Percentiles rank a stretch among this genome's conserved stretches.
phyloP scores from a whole-genome alignment of 2,329 filamentous ascomycete genomes.

The Cladosporium sp. region DNA sequence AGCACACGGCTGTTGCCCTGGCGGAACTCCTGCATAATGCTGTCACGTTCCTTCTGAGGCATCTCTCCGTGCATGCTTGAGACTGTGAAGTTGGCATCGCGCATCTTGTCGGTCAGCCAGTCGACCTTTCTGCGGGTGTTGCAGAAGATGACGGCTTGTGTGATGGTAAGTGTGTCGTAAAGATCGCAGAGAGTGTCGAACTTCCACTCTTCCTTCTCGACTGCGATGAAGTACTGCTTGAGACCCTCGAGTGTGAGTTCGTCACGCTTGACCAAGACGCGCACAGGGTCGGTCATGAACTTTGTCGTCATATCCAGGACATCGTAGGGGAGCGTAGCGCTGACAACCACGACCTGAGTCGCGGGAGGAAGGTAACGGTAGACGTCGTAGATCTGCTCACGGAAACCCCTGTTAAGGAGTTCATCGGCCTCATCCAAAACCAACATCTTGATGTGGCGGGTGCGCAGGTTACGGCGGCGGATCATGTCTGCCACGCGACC shows the following conservation, averaged over 20 bases:
- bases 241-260: slow-evolving; percentile 99
- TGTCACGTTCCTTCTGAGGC: slow-evolving; percentile 95
- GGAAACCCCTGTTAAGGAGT: slow-evolving; percentile 94
- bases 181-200: slow-evolving; percentile 97
- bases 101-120: slow-evolving; percentile 98
- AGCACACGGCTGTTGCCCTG: slow-evolving; percentile 97
- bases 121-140: slow-evolving; percentile 99
- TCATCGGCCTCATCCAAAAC: slow-evolving; percentile 99
- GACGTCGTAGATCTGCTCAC: slow-evolving; percentile 99
- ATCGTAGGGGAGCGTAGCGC: slow-evolving; percentile 98
- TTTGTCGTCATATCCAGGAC: slow-evolving; percentile 99
- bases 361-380: slow-evolving; percentile 98
- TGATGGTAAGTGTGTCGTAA: slow-evolving; percentile 99
- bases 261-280: slow-evolving; percentile 99
- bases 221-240: slow-evolving; percentile 99
- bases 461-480: slow-evolving; percentile 94
- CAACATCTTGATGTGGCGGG: slow-evolving; percentile 99
- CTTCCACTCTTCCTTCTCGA: slow-evolving; percentile 99
- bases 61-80: slow-evolving; percentile 99
- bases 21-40: slow-evolving; percentile 99
- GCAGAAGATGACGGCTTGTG: slow-evolving; percentile 99
- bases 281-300: slow-evolving; percentile 99
- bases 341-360: slow-evolving; percentile 97
- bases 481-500: slow-evolving; percentile 99
- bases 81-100: slow-evolving; percentile 96